Evolutionary conservation across 495 filamentous ascomycete species (phyloP).

Genomic region (Penicillium macrosclerotiorum): DNA sequence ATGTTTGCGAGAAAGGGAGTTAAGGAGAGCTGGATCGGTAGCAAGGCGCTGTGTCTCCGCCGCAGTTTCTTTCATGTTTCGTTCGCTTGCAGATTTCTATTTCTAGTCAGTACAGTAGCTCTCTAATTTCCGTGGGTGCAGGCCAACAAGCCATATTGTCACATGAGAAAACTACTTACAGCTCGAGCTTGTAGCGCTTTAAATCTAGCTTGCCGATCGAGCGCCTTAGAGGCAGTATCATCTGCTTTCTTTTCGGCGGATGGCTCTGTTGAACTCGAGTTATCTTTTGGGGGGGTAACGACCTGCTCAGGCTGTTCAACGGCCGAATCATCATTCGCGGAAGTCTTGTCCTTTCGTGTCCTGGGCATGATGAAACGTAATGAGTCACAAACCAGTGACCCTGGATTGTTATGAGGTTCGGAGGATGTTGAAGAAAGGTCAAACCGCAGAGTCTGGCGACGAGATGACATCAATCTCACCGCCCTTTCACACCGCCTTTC

Average conservation of each 20-base stretch:
- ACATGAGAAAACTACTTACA: no score
- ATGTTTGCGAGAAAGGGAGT: constrained; percentile 71
- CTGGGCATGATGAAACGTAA: constrained; percentile 11
- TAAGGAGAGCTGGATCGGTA: constrained; percentile 70
- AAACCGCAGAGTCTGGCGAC: constrained; percentile 17
- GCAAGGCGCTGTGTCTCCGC: constrained; percentile 78
- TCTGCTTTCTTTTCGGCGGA: constrained; percentile 23
- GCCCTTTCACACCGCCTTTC: constrained; percentile 15
- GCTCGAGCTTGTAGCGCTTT: constrained; percentile 82
- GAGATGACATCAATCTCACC: constrained; percentile 16
- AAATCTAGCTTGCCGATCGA: constrained; percentile 53
- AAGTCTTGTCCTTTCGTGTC: constrained; percentile 12
- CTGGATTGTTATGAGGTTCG: background rate
- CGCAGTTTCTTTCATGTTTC: constrained; percentile 80
- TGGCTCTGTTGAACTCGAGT: constrained; percentile 6
- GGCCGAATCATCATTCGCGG: constrained; percentile 9
- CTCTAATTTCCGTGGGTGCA: no score
- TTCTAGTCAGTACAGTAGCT: constrained; percentile 23
- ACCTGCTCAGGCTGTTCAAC: constrained; percentile 11
- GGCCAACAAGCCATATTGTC: no score
- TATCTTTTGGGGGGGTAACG: constrained; percentile 5
- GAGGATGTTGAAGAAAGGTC: background rate
- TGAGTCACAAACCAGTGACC: background rate
- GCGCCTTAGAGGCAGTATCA: constrained; percentile 31
- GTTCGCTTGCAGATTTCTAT: constrained; percentile 68